phyloP scores from a whole-genome alignment of 2,329 filamentous ascomycete species.

The Orbilia oligospora region DNA sequence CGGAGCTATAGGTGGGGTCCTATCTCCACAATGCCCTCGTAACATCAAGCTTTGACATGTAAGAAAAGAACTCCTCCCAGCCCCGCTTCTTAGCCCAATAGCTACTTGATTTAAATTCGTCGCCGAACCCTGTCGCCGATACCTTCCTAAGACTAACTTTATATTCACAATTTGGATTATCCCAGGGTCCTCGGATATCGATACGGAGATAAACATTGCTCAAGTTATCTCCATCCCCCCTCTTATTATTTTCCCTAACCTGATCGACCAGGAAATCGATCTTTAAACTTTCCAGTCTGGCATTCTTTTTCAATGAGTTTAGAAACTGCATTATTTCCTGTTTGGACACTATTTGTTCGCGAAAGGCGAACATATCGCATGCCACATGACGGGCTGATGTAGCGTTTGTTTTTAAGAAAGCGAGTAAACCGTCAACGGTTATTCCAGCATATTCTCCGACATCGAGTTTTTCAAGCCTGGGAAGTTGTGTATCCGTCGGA shows the following conservation, averaged over 20 bases:
- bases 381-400: conserved; percentile 19
- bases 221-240: neutral
- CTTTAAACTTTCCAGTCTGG: conserved; percentile 26
- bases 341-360: conserved; percentile 20
- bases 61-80: conserved; percentile 42
- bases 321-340: conserved; percentile 38
- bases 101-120: conserved; percentile 14
- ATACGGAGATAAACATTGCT: conserved; percentile 37
- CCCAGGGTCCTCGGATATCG: conserved; percentile 29
- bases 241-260: neutral
- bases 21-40: neutral
- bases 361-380: conserved; percentile 47
- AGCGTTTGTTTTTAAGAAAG: conserved; percentile 32
- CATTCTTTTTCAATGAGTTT: conserved; percentile 9
- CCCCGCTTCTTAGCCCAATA: conserved; percentile 37
- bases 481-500: conserved; percentile 31
- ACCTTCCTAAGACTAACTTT: conserved; percentile 38
- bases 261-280: conserved; percentile 39
- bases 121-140: conserved; percentile 11
- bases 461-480: conserved; percentile 26
- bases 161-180: conserved; percentile 26
- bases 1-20: neutral
- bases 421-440: conserved; percentile 13
- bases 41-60: conserved; percentile 23
- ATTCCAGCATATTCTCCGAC: conserved; percentile 44